Percentiles rank a stretch among this genome's conserved stretches.
Conservation (phyloP, 805 yeast species). For the Myxozyma neotropica region DNA sequence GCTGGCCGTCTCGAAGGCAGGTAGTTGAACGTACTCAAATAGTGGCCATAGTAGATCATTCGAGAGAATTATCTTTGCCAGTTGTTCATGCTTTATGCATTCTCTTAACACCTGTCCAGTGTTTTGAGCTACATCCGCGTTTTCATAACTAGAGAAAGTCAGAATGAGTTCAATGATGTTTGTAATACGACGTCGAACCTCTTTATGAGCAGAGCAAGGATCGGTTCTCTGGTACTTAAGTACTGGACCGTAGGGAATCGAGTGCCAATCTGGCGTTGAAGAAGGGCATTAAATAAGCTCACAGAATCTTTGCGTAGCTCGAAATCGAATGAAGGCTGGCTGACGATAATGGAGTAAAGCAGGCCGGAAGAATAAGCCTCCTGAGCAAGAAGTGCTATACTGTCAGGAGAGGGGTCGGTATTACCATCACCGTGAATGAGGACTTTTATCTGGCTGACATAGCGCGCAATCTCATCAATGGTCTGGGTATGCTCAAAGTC, state of each 20-base stretch:
- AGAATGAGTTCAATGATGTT: constrained; percentile 24
- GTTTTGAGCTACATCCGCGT: constrained; percentile 68
- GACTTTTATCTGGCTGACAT: constrained; percentile 63
- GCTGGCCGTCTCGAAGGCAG: constrained; percentile 85
- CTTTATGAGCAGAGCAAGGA: constrained; percentile 60
- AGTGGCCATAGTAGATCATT: constrained; percentile 71
- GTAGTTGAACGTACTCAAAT: constrained; percentile 73
- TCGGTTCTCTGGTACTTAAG: constrained; percentile 64
- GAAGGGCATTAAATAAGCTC: constrained; percentile 68
- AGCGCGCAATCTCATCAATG: constrained; percentile 74
- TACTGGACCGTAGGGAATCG: constrained; percentile 88
- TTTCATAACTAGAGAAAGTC: constrained; percentile 57
- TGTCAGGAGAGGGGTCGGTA: constrained; percentile 62
- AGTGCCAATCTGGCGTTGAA: constrained; percentile 75
- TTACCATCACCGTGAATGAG: constrained; percentile 69
- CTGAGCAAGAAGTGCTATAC: constrained; percentile 71
- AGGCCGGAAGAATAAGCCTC: constrained; percentile 76
- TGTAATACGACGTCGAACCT: constrained; percentile 24
- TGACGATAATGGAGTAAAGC: constrained; percentile 59
- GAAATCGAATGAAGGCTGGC: constrained; percentile 73
- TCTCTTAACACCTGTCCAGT: constrained; percentile 82
- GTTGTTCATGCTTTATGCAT: constrained; percentile 74
- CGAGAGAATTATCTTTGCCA: constrained; percentile 64
- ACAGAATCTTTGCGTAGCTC: constrained; percentile 87
- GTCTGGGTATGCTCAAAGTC: constrained; percentile 43